These are phyloP conservation scores for Rhynchospora tenuis DNA, from an alignment of 176 grass and related monocot genomes.

Conservation along the genomic window DNA sequence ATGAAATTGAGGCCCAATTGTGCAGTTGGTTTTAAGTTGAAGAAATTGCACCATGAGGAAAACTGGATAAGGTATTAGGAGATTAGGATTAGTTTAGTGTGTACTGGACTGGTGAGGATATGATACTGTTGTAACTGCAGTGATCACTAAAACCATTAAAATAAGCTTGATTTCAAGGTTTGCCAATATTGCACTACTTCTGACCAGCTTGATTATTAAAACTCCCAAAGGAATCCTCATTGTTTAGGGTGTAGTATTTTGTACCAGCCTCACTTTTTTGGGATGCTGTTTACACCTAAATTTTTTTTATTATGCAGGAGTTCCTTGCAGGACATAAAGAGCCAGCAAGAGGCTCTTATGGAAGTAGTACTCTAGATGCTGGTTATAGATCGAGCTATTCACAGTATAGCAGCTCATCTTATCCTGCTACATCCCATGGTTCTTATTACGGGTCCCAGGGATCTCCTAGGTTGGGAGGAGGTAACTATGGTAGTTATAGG, in stretches of 20 bases:
- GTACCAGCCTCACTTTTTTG: neutral
- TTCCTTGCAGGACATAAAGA: conserved; percentile 74
- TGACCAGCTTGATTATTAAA: neutral
- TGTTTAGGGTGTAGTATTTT: neutral
- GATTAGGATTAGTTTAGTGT: no score
- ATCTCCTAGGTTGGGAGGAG: conserved; percentile 68
- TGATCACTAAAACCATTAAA: neutral
- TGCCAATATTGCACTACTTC: neutral
- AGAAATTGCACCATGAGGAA: neutral
- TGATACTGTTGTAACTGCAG: neutral
- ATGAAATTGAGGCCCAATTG: neutral
- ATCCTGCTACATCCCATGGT: conserved; percentile 47
- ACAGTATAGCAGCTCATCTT: conserved; percentile 52
- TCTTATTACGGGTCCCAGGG: conserved; percentile 62
- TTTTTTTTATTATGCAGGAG: conserved; percentile 41
- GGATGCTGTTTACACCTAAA: neutral
- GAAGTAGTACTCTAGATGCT: conserved; percentile 37
- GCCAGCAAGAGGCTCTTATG: conserved; percentile 57
- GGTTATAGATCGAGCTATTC: conserved; percentile 70
- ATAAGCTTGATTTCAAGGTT: neutral
- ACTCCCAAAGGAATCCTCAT: neutral
- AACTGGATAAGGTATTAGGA: no score
- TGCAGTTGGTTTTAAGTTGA: neutral
- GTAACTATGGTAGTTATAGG: conserved; percentile 63
- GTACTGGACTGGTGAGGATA: no score